phyloP scores from a whole-genome alignment of 148 eudicot species.

The Dysphania ambrosioides region DNA sequence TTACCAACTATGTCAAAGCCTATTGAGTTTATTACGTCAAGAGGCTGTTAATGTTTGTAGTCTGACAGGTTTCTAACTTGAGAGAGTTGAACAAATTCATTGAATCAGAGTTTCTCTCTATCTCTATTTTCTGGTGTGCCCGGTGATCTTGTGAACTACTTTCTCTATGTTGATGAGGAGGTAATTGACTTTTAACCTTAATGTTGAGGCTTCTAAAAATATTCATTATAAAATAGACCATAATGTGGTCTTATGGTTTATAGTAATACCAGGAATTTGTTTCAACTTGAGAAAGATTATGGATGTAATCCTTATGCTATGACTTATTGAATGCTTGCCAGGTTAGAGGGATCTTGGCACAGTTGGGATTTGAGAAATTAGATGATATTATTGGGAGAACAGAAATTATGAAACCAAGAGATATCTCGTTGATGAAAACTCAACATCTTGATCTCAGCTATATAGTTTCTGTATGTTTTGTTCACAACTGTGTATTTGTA shows the following conservation, averaged over 20 bases:
- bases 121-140: constrained; percentile 99
- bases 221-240: not conserved
- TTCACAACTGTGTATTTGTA: not conserved
- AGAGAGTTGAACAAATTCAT: too few relatives aligned
- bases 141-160: constrained; percentile 96
- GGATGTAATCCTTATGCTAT: not conserved
- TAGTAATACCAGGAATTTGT: not conserved
- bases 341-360: constrained; percentile 97
- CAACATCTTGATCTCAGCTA: constrained; percentile 93
- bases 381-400: constrained; percentile 92
- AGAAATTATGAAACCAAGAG: constrained; percentile 75
- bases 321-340: constrained; percentile 27
- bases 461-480: constrained; percentile 68
- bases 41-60: too few relatives aligned
- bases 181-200: constrained; percentile 28
- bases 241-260: not conserved
- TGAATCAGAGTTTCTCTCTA: too few relatives aligned
- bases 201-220: not conserved
- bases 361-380: constrained; percentile 86
- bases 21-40: too few relatives aligned
- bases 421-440: constrained; percentile 88
- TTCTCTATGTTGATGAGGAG: constrained; percentile 97
- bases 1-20: not conserved
- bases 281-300: not conserved
- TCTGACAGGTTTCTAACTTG: too few relatives aligned